Evolutionary conservation across 306 rosid species (phyloP), one percentile per base, ranked within the genome.

Genomic region (Gillenia trifoliata): DNA sequence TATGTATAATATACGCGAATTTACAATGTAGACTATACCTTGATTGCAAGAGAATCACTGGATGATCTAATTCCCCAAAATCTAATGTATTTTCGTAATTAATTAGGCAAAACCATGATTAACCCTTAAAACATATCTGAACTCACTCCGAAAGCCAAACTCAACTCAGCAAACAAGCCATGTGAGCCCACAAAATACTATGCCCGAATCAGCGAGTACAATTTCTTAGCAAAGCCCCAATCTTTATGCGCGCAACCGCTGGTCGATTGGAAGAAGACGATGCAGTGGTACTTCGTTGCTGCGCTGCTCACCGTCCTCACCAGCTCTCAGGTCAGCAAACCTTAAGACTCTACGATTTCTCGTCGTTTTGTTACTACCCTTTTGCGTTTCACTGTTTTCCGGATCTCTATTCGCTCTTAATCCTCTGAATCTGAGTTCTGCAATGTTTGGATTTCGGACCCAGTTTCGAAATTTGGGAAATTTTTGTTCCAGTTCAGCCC

Each of bases 211-310:
- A 40, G n/a, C 5, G 5, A 9, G 12, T 62, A 3, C 10, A 4
- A 20, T 26, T 60, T 40, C 43, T 59, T 33, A 59, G 57, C 16
- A 11, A 40, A 10, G 17, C 15, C 54, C 64, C 11, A 23, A 38
- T 0, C 66, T 72, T 57, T 71, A 71, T 4, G 63, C 65, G 6
- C 16, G 23, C 74, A 33, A 70, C 64, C 8, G 7, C 62, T 31
- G 74, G 50, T 71, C 25, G 34, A 23, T 56, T 16, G 8, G 77
- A 22, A 8, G 77, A 80, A 57, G 77, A 43, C 74, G 81, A 85
- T 87, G 91, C 86, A 82, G 83, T 87, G 91, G 91, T 87, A 87
- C 82, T 77, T 75, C 41, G 89, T 87, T 29, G 91, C 91, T n/a
- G 79, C 80, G 64, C 79, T 87, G 20, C 91, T 87, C 85, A 87